A percentile compares a stretch with the other conserved stretches of the same genome.
Evolutionary conservation across 2,329 filamentous ascomycete species (phyloP).

Genomic region (Fusarium continuum): DNA sequence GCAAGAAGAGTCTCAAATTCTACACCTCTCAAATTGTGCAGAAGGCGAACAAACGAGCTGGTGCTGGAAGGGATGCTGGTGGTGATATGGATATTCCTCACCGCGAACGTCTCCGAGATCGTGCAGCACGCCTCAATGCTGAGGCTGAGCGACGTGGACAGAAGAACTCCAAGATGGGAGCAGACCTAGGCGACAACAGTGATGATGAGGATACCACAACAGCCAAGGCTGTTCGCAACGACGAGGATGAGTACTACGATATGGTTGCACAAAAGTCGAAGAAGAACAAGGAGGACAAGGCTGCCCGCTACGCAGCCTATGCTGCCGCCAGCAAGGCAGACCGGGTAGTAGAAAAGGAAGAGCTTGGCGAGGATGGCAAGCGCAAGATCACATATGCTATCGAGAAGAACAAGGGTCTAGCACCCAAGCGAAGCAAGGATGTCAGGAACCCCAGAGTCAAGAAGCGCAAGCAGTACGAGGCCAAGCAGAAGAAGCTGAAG

Average conservation of each 20-base stretch:
- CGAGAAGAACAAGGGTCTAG: conserved; percentile 96
- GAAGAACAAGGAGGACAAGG: conserved; percentile 79
- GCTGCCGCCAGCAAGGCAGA: conserved; percentile 71
- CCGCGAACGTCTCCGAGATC: conserved; percentile 85
- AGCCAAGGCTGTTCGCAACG: conserved; percentile 61
- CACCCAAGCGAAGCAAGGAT: conserved; percentile 91
- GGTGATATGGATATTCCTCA: conserved; percentile 87
- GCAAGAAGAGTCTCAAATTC: conserved; percentile 93
- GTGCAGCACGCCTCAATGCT: conserved; percentile 85
- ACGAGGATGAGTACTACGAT: conserved; percentile 86
- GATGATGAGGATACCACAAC: conserved; percentile 71
- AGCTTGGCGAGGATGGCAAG: conserved; percentile 84
- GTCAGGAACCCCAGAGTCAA: conserved; percentile 95
- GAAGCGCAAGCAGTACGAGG: conserved; percentile 96
- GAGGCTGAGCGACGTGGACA: conserved; percentile 86
- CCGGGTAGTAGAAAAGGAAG: conserved; percentile 70
- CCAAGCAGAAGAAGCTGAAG: conserved; percentile 96
- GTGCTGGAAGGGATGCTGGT: conserved; percentile 76
- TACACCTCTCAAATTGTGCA: conserved; percentile 98
- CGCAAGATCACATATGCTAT: conserved; percentile 93
- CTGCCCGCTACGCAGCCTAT: conserved; percentile 63
- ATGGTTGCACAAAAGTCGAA: conserved; percentile 77
- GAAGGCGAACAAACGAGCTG: conserved; percentile 86
- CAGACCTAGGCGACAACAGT: conserved; percentile 73
- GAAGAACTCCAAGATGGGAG: conserved; percentile 68